Conservation (phyloP, 331 rosid genomes). For the Malus hybrid region DNA sequence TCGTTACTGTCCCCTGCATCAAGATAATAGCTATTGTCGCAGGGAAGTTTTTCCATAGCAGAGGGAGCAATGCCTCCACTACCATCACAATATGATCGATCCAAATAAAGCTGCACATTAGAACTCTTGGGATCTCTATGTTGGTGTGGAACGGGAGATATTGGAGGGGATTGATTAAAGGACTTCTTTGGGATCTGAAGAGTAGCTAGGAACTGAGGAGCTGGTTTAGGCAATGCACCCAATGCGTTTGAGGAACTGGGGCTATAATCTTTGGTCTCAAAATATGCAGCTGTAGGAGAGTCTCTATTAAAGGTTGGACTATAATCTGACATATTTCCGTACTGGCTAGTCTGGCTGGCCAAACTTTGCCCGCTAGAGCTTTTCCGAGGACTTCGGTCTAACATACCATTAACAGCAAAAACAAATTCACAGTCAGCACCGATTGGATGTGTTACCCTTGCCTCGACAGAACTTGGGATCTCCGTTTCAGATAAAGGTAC, state of each 20-base stretch:
- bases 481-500: conserved; percentile 61
- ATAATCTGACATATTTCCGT: conserved; percentile 48
- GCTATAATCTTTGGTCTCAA: conserved; percentile 43
- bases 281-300: conserved; percentile 33
- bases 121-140: conserved; percentile 38
- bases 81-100: conserved; percentile 29
- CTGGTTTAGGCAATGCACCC: conserved; percentile 30
- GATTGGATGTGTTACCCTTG: conserved; percentile 38
- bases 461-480: conserved; percentile 52
- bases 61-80: conserved; percentile 38
- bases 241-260: conserved; percentile 33
- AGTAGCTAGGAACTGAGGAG: conserved; percentile 39
- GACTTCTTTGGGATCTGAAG: conserved; percentile 40
- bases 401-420: conserved; percentile 70
- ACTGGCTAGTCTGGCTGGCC: conserved; percentile 47
- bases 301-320: conserved; percentile 48
- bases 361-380: conserved; percentile 48
- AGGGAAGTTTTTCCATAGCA: conserved; percentile 36
- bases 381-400: conserved; percentile 49
- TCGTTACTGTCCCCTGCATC: conserved; percentile 37
- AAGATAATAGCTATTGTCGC: conserved; percentile 32
- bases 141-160: conserved; percentile 31
- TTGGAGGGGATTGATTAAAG: conserved; percentile 34
- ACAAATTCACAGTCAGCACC: conserved; percentile 63
- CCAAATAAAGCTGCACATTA: conserved; percentile 20